phyloP scores from a whole-genome alignment of 2,329 filamentous ascomycete genomes.

The Phaeosphaeriaceae sp. region DNA sequence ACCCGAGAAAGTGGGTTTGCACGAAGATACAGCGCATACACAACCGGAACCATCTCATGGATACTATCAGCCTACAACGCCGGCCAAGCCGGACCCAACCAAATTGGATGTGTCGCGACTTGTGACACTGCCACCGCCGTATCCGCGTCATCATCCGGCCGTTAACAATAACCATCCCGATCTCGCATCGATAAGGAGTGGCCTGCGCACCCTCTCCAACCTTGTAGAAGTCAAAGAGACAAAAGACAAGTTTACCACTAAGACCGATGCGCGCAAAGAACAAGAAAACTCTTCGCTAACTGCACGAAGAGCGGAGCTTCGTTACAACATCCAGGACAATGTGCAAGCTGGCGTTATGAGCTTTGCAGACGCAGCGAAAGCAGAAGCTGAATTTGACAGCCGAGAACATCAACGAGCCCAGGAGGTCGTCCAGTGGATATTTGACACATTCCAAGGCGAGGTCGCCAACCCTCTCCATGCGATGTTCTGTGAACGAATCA shows the following conservation, averaged over 20 bases:
- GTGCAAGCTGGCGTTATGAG: constrained; percentile 79
- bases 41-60: constrained; percentile 50
- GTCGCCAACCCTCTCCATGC: constrained; percentile 87
- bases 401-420: constrained; percentile 75
- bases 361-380: constrained; percentile 81
- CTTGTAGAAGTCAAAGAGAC: constrained; percentile 74
- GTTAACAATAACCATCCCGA: constrained; percentile 96
- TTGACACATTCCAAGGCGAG: constrained; percentile 81
- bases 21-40: constrained; percentile 50
- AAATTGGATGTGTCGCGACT: constrained; percentile 88
- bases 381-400: constrained; percentile 75
- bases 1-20: constrained; percentile 68
- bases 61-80: constrained; percentile 44
- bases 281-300: constrained; percentile 60
- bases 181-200: constrained; percentile 76
- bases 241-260: constrained; percentile 61
- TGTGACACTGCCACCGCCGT: constrained; percentile 90
- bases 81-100: constrained; percentile 56
- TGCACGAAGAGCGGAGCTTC: constrained; percentile 71
- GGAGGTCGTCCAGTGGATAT: constrained; percentile 77
- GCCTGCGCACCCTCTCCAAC: constrained; percentile 76
- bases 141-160: constrained; percentile 91
- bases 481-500: constrained; percentile 77
- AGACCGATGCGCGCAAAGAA: constrained; percentile 64
- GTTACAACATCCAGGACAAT: constrained; percentile 77